phyloP scores from a whole-genome alignment of 1,284 basidiomycete genomes.

The Mycosarcoma maydis region DNA sequence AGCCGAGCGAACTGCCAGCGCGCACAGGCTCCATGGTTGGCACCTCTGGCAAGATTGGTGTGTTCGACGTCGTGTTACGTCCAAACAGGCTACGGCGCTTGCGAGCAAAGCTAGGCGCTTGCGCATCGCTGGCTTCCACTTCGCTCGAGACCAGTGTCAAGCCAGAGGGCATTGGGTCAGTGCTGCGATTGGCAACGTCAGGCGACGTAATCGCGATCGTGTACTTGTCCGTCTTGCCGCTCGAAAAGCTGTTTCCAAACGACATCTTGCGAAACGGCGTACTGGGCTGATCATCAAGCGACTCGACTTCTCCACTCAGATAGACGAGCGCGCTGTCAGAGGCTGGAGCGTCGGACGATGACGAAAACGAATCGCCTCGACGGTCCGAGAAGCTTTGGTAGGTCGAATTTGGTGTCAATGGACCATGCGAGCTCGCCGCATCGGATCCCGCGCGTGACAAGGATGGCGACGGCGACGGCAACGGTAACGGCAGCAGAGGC shows the following conservation, averaged over 20 bases:
- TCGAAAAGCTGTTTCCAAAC: conserved; percentile 6
- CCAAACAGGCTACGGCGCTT: conserved; percentile 36
- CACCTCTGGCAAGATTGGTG: conserved; percentile 9
- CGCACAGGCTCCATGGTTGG: conserved; percentile 8
- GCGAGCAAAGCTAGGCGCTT: conserved; percentile 3
- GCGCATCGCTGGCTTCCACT: background rate
- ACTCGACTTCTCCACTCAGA: conserved; percentile 16
- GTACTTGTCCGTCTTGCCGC: conserved; percentile 26
- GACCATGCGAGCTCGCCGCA: conserved; percentile 41
- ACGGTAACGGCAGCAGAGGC: conserved; percentile 35
- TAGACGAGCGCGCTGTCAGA: conserved; percentile 17
- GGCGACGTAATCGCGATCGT: background rate
- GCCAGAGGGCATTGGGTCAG: background rate
- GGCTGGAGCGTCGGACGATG: conserved; percentile 17
- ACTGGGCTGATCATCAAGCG: conserved; percentile 15
- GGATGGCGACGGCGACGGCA: conserved; percentile 31
- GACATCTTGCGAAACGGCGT: conserved; percentile 11
- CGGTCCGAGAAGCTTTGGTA: conserved; percentile 45
- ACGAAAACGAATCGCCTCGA: conserved; percentile 36
- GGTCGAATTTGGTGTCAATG: conserved; percentile 39
- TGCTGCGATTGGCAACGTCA: conserved; percentile 2
- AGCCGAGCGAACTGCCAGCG: conserved; percentile 22
- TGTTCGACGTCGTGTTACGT: conserved; percentile 21
- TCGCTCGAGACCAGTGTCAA: conserved; percentile 2
- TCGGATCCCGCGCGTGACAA: conserved; percentile 45